Base-by-base conservation (phyloP, 2,329 filamentous ascomycete species). In the Aphanocladium album region DNA sequence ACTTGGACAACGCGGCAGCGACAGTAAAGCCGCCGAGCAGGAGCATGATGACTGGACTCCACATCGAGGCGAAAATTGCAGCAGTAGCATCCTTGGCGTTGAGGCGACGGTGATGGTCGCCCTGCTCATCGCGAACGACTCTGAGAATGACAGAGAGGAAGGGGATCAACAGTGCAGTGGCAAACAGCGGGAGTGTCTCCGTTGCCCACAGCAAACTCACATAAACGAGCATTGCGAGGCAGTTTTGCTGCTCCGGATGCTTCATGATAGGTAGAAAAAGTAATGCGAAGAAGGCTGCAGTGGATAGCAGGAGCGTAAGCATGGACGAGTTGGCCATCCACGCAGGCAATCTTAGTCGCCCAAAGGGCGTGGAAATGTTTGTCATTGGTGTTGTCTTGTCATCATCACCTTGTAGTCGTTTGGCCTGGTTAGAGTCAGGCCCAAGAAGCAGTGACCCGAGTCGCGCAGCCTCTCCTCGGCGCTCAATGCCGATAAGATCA, bases 31-130 rank as follows among this genome's bases (percentile, higher is more conserved):
- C 95, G 67, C 95, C 95, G 0, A 99, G 86, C 23, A 99, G 81
- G 17, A 99, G 85, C 95, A 99, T 98, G 67, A 99, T 99, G 60
- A 99, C 95, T 0, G 95, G 93, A 3, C 93, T 97, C 95, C 95
- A 99, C 95, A 99, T 99, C 27, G 95, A 89, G 5, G 91, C 83
- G 69, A 99, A 98, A 61, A 97, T 89, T 69, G 89, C 93, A 30
- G 84, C 80, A 0, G 93, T 91, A 0, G 95, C 93, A 47, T 86
- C 83, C 72, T 93, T 93, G 3, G 92, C 85, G n/a, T 83, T 82
- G 7, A 99, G 81, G 23, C 93, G 85, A 49, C 79, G 76, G 63
- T 91, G 81, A 0, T 88, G 87, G 67, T 73, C 71, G 60, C 64
- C 66, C 2, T 86, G 83, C 57, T 96, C 90, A 35, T 88, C 85